phyloP scores from a whole-genome alignment of 225 moss, liverwort and hornwort genomes.

The Pseudoscleropodium purum region DNA sequence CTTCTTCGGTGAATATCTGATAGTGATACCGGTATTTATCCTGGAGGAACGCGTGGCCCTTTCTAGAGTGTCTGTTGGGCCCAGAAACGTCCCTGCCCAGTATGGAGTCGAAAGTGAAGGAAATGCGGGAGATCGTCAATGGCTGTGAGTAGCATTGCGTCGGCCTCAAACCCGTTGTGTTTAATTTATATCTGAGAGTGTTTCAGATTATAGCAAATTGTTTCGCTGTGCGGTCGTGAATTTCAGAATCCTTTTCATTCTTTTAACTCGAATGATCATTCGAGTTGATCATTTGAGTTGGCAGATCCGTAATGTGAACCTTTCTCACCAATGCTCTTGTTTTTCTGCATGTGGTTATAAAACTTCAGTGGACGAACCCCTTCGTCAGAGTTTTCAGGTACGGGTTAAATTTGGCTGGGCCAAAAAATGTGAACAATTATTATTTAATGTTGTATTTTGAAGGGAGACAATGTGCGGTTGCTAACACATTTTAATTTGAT shows the following conservation, averaged over 20 bases:
- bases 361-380: constrained; percentile 29
- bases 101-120: constrained; percentile 27
- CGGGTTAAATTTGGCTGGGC: neutral
- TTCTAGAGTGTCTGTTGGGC: neutral
- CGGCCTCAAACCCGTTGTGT: neutral
- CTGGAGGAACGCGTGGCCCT: neutral
- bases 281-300: neutral
- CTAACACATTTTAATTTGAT: neutral
- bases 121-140: constrained; percentile 6
- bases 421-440: neutral
- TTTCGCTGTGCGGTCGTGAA: neutral
- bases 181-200: neutral
- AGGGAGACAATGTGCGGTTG: neutral
- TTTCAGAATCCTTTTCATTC: neutral
- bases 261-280: neutral
- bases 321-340: neutral
- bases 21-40: neutral
- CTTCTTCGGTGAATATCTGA: neutral
- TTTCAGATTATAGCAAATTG: neutral
- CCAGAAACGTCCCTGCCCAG: neutral
- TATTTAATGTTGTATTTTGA: neutral
- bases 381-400: constrained; percentile 38
- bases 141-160: constrained; percentile 18
- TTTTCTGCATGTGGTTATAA: constrained; percentile 5
- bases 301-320: neutral